phyloP scores from a whole-genome alignment of 129 eudicot species.

The Lactuca saligna region DNA sequence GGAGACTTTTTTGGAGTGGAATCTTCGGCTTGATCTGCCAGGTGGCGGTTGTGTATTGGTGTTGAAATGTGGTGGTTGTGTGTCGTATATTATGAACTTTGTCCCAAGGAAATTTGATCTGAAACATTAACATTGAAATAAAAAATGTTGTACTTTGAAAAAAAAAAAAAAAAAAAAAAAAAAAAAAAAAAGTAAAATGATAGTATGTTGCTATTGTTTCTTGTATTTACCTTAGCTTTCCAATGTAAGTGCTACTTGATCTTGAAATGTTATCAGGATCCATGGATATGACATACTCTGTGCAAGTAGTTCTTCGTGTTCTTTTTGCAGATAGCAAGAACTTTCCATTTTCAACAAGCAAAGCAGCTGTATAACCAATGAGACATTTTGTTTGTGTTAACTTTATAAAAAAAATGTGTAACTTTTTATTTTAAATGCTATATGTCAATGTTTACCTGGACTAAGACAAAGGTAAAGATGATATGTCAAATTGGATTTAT shows the following conservation, averaged over 20 bases:
- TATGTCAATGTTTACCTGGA: constrained; percentile 43
- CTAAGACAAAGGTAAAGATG: constrained; percentile 50
- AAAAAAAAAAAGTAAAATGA: neutral
- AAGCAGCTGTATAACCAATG: constrained; percentile 47
- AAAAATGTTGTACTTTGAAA: neutral
- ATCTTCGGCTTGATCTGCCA: constrained; percentile 66
- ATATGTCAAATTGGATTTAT: constrained; percentile 46
- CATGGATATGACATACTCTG: constrained; percentile 84
- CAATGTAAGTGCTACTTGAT: constrained; percentile 82
- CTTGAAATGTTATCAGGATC: constrained; percentile 81
- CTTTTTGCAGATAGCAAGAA: constrained; percentile 54
- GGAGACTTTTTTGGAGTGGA: constrained; percentile 71
- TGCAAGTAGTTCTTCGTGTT: constrained; percentile 79
- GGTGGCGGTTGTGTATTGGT: constrained; percentile 49
- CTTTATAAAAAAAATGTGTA: neutral
- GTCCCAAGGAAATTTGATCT: constrained; percentile 92
- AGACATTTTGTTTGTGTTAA: too few species aligned
- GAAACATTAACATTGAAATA: constrained; percentile 9
- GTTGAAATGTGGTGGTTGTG: constrained; percentile 67
- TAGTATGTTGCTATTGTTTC: neutral
- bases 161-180: neutral
- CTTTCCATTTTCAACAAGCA: constrained; percentile 50
- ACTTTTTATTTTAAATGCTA: neutral
- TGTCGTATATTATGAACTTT: constrained; percentile 81
- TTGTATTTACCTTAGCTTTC: constrained; percentile 63